phyloP scores from a whole-genome alignment of 169 alveolate genomes.

The Perkinsus marinus region DNA sequence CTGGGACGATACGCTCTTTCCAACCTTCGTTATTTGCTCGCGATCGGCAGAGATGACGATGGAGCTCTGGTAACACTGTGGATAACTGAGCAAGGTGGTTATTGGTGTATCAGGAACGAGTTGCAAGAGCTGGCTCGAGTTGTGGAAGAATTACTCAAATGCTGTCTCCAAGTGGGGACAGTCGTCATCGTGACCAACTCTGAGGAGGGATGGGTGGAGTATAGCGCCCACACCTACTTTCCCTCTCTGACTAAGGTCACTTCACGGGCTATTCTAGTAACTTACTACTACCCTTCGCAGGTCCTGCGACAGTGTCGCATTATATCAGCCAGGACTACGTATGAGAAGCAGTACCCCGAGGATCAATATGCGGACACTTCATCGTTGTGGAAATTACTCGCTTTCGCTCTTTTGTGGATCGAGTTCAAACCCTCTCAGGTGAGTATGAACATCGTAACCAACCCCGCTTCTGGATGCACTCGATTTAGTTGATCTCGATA shows the following conservation, averaged over 20 bases:
- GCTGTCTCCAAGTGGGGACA: not conserved
- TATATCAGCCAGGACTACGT: not conserved
- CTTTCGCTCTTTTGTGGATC: not conserved
- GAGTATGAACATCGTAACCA: not conserved
- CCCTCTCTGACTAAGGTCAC: not conserved
- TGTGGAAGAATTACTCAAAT: not conserved
- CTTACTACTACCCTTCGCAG: not conserved
- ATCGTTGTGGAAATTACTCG: not conserved
- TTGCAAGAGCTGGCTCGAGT: not conserved
- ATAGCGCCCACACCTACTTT: not conserved
- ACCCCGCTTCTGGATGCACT: not conserved
- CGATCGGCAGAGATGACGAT: not conserved
- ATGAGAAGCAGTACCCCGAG: not conserved
- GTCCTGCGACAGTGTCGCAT: not conserved
- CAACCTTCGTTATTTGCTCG: not conserved
- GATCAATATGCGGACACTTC: not conserved
- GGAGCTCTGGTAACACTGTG: not conserved
- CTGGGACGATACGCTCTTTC: not conserved
- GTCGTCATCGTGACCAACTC: not conserved
- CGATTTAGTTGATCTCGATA: not conserved
- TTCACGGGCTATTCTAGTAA: not conserved
- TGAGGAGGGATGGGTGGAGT: not conserved
- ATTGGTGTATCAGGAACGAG: not conserved
- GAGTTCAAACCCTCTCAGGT: not conserved
- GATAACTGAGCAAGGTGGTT: not conserved